Evolutionary conservation across 2,329 filamentous ascomycete species (phyloP), one percentile per base, ranked within the genome.

Genomic region (Aureobasidium sp.): DNA sequence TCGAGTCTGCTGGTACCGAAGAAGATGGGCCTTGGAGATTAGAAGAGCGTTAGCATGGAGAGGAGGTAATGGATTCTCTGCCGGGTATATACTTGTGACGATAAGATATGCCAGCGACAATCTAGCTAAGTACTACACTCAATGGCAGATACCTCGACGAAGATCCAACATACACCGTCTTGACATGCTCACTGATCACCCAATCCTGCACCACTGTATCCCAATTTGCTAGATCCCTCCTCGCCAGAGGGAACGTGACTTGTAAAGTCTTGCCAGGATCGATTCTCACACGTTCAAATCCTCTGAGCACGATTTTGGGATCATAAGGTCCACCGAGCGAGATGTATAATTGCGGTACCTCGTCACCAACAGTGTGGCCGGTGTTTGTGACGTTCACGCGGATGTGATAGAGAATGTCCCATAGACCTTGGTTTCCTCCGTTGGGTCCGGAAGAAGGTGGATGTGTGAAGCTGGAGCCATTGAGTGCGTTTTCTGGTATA

Each of bases 181-280:
- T 49, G 3, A 8, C 30, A 34, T 49, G 7, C 16, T n/a, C 29
- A 30, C 47, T 49, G 13, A 49, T 16, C 21, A 49, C 30, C 91
- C 91, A 96, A 77, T 96, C 87, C 79, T 96, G 91, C 25, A 76
- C 72, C 1, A 70, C 79, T 0, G 82, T 77, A 67, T 96, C 89
- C 91, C 91, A 96, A 76, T 90, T 92, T 70, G 88, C 91, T 59
- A 96, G 67, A 69, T 96, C 91, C 60, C 90, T 84, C 34, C 91
- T 82, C 6, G 85, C 90, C 54, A 96, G 74, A 13, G 84, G 81
- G 0, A 83, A 85, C 1, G 73, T 78, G 77, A 93, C 93, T 4
- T 79, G 81, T 1, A 77, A 79, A 54, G 81, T 83, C 74, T 84
- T 72, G n/a, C 89, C 89, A 0, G 89, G 81, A 4, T 83, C 79